These are phyloP conservation scores for Geosmithia morbida DNA, from an alignment of 2,329 filamentous ascomycete species.

Conservation along the genomic window DNA sequence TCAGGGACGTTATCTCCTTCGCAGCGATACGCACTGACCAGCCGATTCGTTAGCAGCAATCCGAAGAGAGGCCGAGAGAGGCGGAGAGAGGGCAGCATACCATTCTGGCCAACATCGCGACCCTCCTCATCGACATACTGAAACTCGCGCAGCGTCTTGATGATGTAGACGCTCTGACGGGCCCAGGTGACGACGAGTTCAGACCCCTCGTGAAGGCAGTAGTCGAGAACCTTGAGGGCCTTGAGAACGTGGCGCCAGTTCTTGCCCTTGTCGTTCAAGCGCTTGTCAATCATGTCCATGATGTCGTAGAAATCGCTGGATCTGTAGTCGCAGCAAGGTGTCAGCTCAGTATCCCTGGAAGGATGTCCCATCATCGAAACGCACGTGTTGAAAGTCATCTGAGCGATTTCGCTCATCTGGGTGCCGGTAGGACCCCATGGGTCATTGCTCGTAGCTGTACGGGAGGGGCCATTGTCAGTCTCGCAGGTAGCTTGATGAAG, in stretches of 20 bases:
- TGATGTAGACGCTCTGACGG: constrained; percentile 95
- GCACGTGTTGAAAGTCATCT: constrained; percentile 95
- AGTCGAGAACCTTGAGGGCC: constrained; percentile 93
- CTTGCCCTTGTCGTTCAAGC: constrained; percentile 97
- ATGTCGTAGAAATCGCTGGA: constrained; percentile 98
- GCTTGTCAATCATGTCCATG: constrained; percentile 99
- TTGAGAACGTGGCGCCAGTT: constrained; percentile 99
- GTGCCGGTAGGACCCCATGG: constrained; percentile 96
- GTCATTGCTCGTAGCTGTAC: constrained; percentile 91
- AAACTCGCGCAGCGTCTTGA: constrained; percentile 96
- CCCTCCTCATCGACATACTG: constrained; percentile 94
- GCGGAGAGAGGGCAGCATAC: constrained; percentile 34
- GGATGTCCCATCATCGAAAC: constrained; percentile 15
- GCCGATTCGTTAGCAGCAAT: constrained; percentile 6
- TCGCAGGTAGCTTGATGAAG: background rate
- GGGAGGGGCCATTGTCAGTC: constrained; percentile 7
- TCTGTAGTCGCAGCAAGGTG: constrained; percentile 26
- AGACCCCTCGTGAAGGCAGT: constrained; percentile 93
- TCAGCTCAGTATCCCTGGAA: background rate
- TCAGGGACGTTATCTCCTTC: constrained; percentile 84
- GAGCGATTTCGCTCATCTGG: constrained; percentile 97
- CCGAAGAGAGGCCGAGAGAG: background rate
- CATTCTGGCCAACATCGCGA: constrained; percentile 89
- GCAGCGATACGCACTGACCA: constrained; percentile 76
- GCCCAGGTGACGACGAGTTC: constrained; percentile 97